phyloP scores from a whole-genome alignment of 1,284 basidiomycete species.

The Sparassis latifolia region DNA sequence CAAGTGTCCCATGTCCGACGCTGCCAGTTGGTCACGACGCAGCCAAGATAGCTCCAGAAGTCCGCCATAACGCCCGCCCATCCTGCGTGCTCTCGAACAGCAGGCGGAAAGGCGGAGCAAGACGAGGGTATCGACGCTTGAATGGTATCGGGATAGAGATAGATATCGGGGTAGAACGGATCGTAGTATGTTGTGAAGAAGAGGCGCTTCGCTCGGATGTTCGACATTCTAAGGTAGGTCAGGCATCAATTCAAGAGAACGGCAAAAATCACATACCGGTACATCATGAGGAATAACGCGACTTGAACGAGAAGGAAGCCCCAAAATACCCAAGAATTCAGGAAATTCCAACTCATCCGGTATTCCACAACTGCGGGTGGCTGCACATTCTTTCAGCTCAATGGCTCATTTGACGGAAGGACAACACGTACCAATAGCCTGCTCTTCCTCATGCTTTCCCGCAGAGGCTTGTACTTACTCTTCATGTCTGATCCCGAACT shows the following conservation, averaged over 20 bases:
- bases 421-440: constrained; percentile 27
- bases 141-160: constrained; percentile 44
- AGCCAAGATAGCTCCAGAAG: constrained; percentile 22
- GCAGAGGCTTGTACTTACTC: constrained; percentile 29
- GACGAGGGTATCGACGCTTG: constrained; percentile 26
- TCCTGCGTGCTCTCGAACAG: constrained; percentile 15
- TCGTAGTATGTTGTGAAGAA: constrained; percentile 65
- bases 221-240: constrained; percentile 23
- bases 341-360: constrained; percentile 13
- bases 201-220: constrained; percentile 33
- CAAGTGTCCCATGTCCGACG: constrained; percentile 29
- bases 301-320: constrained; percentile 19
- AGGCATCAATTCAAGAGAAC: background rate
- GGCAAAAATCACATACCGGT: constrained; percentile 16
- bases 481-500: constrained; percentile 26
- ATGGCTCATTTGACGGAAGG: background rate
- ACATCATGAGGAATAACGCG: constrained; percentile 19
- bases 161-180: constrained; percentile 63
- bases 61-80: constrained; percentile 24
- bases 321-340: constrained; percentile 20
- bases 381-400: constrained; percentile 4
- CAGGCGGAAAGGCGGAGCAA: constrained; percentile 17
- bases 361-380: constrained; percentile 12
- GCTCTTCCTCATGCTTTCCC: constrained; percentile 31
- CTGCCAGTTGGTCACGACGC: constrained; percentile 23